phyloP scores from a whole-genome alignment of 108 stramenopile species.

The Pseudonitzschia multiseries region DNA sequence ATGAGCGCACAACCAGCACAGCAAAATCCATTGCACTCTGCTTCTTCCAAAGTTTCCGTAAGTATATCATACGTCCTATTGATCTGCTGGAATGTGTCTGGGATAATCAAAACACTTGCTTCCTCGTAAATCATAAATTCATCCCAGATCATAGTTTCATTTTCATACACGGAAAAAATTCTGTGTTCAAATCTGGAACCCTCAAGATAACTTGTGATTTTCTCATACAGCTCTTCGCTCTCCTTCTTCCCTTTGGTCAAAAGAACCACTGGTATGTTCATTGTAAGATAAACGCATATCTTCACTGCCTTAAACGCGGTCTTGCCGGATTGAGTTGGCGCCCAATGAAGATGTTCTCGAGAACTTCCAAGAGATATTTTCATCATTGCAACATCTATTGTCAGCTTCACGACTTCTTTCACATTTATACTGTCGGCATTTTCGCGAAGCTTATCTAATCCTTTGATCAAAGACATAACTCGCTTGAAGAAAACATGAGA shows the following conservation, averaged over 20 bases:
- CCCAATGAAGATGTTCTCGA: not conserved
- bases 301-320: constrained; percentile 5
- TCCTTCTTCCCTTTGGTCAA: constrained; percentile 11
- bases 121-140: not conserved
- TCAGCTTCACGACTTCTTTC: not conserved
- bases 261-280: constrained; percentile 6
- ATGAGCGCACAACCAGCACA: not conserved
- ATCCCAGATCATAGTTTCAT: not conserved
- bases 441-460: not conserved
- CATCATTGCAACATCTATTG: not conserved
- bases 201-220: not conserved
- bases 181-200: not conserved
- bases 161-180: constrained; percentile 1
- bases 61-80: not conserved
- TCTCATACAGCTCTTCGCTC: not conserved
- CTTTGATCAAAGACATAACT: not conserved
- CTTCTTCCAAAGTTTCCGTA: not conserved
- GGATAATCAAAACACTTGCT: constrained; percentile 8
- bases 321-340: constrained; percentile 13
- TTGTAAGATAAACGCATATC: not conserved
- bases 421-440: not conserved
- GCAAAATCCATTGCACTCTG: not conserved
- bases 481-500: not conserved
- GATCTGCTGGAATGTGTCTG: not conserved
- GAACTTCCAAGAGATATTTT: not conserved